Evolutionary conservation across 1,139 yeast genomes (phyloP), one percentile per base, ranked within the genome.

Genomic region (Debaryomyces udenii): DNA sequence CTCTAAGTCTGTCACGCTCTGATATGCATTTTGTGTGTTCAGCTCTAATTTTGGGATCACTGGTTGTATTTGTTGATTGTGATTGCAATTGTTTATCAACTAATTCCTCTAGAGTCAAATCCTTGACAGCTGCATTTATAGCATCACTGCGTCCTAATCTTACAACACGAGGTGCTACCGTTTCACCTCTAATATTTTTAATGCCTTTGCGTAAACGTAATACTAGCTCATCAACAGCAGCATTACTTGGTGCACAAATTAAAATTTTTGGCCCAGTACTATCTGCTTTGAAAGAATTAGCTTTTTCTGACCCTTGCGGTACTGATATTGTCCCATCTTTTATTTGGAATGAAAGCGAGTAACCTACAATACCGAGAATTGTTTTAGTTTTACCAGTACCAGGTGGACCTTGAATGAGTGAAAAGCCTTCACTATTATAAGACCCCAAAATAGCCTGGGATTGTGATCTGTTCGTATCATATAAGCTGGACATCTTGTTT

Each of bases 351-450:
- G 72, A 62, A 43, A 91, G 63, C 43, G 83, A 79, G 42, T 88
- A 81, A 0, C 98, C 97, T 32, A 93, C 81, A 41, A 93, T 84
- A 18, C 97, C 97, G 32, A 94, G 63, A 66, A 94, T 93, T 0
- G 99, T 94, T 58, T 93, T 94, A 1, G 99, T 94, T 61, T 94
- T 94, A 69, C 99, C 99, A 0, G 99, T 93, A 65, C 97, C 97
- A 0, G 97, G 97, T 1, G 97, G 97, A 45, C 99, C 99, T 66
- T 93, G 99, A 59, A 93, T 90, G 39, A 93, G 71, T 0, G 96
- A 85, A 58, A 94, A 89, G 0, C 99, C 99, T 2, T 70, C 70
- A 6, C 78, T 73, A 20, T 70, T 61, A 35, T 81, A 80, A 0
- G 96, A 78, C 1, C 91, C 88, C 24, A 83, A 71, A 43, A 93